Evolutionary conservation across 2,329 filamentous ascomycete species (phyloP).

Genomic region (Hymenoscyphus albidus): DNA sequence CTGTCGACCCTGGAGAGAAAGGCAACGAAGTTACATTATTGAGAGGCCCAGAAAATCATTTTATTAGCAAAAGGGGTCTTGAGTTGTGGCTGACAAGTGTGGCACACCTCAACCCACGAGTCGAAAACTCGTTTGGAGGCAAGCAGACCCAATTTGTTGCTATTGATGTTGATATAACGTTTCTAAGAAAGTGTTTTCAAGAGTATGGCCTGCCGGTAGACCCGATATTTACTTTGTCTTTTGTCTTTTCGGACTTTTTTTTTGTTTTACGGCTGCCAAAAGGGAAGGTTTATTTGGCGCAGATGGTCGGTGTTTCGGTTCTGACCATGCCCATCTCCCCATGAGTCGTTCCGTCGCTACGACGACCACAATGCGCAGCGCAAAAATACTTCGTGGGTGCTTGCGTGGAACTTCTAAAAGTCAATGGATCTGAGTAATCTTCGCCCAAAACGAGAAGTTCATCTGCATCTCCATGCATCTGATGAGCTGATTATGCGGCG

Average conservation of each 20-base stretch:
- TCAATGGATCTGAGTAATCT: conserved; percentile 11
- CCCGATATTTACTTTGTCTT: not conserved
- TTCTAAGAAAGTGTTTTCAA: not conserved
- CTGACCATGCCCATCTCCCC: not conserved
- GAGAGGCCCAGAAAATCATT: not conserved
- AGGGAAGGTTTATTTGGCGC: no score
- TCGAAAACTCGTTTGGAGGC: not conserved
- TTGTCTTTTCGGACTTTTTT: not conserved
- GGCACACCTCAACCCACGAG: not conserved
- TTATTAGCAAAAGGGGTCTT: not conserved
- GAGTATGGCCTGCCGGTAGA: not conserved
- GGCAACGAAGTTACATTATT: not conserved
- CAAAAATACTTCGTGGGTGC: not conserved
- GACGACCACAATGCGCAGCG: not conserved
- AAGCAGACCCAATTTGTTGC: not conserved
- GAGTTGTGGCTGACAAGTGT: conserved; percentile 1
- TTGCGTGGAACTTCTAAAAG: not conserved
- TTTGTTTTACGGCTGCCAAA: not conserved
- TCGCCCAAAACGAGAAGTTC: conserved; percentile 4
- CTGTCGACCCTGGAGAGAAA: not conserved
- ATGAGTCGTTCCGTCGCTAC: conserved; percentile 2
- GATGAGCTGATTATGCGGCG: conserved; percentile 1
- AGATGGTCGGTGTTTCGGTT: not conserved
- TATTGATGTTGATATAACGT: not conserved
- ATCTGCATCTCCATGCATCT: conserved; percentile 7